Conservation (phyloP, 495 filamentous ascomycete genomes). For the Talaromyces nanjingensis region DNA sequence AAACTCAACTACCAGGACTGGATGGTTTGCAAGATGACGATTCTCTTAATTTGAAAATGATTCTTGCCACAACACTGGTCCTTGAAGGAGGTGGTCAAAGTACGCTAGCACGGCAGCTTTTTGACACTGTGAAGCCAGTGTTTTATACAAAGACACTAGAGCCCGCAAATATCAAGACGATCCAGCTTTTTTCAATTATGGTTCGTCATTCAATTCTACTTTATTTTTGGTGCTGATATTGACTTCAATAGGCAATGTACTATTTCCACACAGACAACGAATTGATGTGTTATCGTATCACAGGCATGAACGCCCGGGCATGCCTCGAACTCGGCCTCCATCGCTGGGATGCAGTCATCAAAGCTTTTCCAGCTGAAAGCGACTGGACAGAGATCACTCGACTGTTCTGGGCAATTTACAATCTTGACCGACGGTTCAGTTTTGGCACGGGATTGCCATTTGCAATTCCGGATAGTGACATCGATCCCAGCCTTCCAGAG, state of each 20-base stretch:
- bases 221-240: neutral
- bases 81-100: conserved; percentile 73
- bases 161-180: conserved; percentile 55
- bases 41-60: conserved; percentile 67
- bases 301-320: conserved; percentile 66
- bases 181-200: conserved; percentile 67
- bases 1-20: conserved; percentile 45
- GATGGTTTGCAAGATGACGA: conserved; percentile 61
- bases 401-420: conserved; percentile 76
- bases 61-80: conserved; percentile 66
- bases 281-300: conserved; percentile 69
- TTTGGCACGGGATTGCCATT: conserved; percentile 77
- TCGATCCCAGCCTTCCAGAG: conserved; percentile 69
- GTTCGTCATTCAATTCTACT: conserved; percentile 32
- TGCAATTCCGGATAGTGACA: conserved; percentile 73
- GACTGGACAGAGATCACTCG: conserved; percentile 55
- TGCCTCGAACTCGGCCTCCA: conserved; percentile 79
- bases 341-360: conserved; percentile 63
- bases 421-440: conserved; percentile 74
- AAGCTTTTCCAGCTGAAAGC: conserved; percentile 50
- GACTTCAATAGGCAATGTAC: conserved; percentile 59
- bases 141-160: conserved; percentile 64
- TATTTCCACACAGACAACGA: conserved; percentile 79
- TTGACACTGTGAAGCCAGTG: conserved; percentile 60
- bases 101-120: conserved; percentile 61